These are phyloP conservation scores for Aspergillus pseudoterreus DNA, from an alignment of 2,329 filamentous ascomycete genomes.

Conservation along the genomic window DNA sequence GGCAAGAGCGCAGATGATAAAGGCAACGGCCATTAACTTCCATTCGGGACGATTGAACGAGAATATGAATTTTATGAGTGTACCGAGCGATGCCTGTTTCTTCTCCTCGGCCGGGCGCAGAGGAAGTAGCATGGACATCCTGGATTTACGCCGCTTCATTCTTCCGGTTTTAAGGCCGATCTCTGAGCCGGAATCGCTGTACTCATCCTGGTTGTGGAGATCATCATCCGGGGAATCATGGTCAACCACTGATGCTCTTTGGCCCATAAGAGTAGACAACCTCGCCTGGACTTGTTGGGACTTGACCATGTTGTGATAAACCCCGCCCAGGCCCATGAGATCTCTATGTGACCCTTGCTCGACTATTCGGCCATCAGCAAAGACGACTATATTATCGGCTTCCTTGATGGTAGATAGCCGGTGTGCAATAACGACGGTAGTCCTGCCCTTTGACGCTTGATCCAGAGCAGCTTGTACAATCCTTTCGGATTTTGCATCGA, in stretches of 20 bases:
- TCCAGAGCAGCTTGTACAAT: conserved; percentile 82
- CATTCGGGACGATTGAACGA: conserved; percentile 73
- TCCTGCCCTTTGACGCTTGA: conserved; percentile 56
- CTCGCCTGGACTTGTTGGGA: conserved; percentile 56
- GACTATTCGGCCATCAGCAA: conserved; percentile 73
- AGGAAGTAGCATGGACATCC: conserved; percentile 7
- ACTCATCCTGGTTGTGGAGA: background rate
- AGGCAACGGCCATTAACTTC: conserved; percentile 65
- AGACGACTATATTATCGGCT: conserved; percentile 60
- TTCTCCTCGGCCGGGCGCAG: conserved; percentile 33
- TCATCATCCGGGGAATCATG: conserved; percentile 8
- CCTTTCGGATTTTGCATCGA: conserved; percentile 82
- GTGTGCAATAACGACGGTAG: conserved; percentile 39
- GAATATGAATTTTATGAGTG: conserved; percentile 69
- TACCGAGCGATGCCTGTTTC: conserved; percentile 38
- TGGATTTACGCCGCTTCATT: background rate
- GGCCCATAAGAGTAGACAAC: background rate
- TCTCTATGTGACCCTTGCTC: conserved; percentile 81
- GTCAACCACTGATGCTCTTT: conserved; percentile 11
- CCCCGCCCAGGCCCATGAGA: conserved; percentile 61
- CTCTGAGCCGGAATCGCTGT: conserved; percentile 10
- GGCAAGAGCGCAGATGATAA: conserved; percentile 68
- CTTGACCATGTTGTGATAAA: conserved; percentile 76
- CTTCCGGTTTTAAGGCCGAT: conserved; percentile 5
- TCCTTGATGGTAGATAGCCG: conserved; percentile 39